Evolutionary conservation across 192 early-diverging fungal genomes (phyloP).

Genomic region (Thamnidium elegans): DNA sequence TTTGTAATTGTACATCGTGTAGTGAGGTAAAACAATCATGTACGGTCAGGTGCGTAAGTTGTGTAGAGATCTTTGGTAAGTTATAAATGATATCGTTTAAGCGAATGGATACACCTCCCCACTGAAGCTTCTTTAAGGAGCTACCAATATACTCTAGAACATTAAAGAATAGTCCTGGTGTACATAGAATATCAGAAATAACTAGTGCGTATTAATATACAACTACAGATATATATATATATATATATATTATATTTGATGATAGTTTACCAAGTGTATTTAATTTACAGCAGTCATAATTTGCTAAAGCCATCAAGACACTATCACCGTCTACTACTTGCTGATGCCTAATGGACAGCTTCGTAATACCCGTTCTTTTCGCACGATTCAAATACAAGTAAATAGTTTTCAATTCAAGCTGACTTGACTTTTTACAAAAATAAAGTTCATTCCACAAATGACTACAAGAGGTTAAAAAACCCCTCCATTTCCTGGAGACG

Average conservation of each 20-base stretch:
- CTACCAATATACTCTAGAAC: neutral
- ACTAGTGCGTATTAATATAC: constrained; percentile 1
- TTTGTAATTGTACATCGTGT: neutral
- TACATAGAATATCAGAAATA: constrained; percentile 11
- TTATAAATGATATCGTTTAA: constrained; percentile 16
- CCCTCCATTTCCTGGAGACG: constrained; percentile 15
- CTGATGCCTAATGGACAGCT: neutral
- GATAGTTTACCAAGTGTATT: constrained; percentile 12
- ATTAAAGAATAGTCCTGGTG: neutral
- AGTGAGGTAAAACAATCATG: constrained; percentile 25
- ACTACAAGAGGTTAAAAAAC: neutral
- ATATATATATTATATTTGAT: no score
- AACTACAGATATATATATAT: neutral
- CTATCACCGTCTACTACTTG: constrained; percentile 8
- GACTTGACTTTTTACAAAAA: neutral
- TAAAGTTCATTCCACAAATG: constrained; percentile 16
- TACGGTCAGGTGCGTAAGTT: constrained; percentile 3
- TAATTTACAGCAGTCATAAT: neutral
- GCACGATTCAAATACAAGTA: constrained; percentile 5
- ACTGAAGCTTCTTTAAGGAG: neutral
- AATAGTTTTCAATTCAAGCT: neutral
- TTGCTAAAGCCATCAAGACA: neutral
- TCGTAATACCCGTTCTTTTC: neutral
- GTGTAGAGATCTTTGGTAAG: neutral
- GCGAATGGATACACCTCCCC: constrained; percentile 9